These are phyloP conservation scores for Mycena kentingensis DNA, from an alignment of 768 basidiomycete species.

Conservation along the genomic window DNA sequence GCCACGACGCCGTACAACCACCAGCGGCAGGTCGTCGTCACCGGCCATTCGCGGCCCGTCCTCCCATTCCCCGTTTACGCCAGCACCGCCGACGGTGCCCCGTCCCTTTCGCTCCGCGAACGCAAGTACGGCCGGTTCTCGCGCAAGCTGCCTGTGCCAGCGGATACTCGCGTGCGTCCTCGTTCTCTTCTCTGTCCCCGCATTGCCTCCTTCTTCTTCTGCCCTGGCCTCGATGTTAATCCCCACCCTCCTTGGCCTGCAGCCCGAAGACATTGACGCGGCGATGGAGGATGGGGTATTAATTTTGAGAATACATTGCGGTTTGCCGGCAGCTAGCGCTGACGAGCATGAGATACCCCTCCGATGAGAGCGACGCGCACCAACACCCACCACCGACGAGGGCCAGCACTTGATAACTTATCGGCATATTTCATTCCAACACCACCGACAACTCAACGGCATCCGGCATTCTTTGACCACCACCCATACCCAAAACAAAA, in stretches of 20 bases:
- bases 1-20: constrained; percentile 63
- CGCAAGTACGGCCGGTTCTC: constrained; percentile 53
- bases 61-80: constrained; percentile 32
- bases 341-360: constrained; percentile 54
- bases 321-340: constrained; percentile 45
- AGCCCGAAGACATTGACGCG: constrained; percentile 58
- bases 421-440: too few species aligned
- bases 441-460: too few species aligned
- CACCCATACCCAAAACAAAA: too few species aligned
- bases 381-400: too few species aligned
- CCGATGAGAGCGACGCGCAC: constrained; percentile 45
- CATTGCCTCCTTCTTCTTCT: constrained; percentile 15
- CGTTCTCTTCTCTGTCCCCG: constrained; percentile 20
- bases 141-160: constrained; percentile 56
- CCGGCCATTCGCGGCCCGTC: constrained; percentile 46
- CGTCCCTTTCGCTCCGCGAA: constrained; percentile 35
- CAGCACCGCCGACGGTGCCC: not conserved
- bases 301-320: constrained; percentile 54
- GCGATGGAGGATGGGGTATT: constrained; percentile 64
- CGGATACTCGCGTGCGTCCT: constrained; percentile 54
- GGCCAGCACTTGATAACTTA: too few species aligned
- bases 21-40: constrained; percentile 60
- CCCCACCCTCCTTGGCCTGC: constrained; percentile 17
- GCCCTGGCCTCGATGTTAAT: too few species aligned
- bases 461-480: too few species aligned